Percentiles rank a stretch among this genome's conserved stretches.
Conservation (phyloP, 2,329 filamentous ascomycete genomes). For the Teratosphaeriaceae sp. region DNA sequence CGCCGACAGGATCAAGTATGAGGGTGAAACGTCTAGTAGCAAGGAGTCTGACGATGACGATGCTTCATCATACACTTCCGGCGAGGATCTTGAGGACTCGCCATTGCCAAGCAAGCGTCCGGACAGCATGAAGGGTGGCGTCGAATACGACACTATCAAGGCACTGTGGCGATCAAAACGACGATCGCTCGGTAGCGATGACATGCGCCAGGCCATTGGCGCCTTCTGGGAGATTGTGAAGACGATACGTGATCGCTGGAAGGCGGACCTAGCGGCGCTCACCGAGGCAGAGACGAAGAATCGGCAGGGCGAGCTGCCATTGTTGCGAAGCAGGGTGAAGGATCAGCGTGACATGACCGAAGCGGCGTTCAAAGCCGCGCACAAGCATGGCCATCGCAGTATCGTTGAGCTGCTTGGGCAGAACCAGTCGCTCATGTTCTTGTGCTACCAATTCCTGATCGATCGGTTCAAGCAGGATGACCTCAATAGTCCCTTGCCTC, state of each 20-base stretch:
- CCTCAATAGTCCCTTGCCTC: slow-evolving; percentile 35
- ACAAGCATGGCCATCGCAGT: slow-evolving; percentile 41
- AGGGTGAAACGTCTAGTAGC: slow-evolving; percentile 38
- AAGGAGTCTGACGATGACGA: slow-evolving; percentile 42
- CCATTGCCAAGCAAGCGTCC: slow-evolving; percentile 49
- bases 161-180: slow-evolving; percentile 55
- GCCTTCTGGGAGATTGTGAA: slow-evolving; percentile 55
- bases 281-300: slow-evolving; percentile 53
- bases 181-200: slow-evolving; percentile 42
- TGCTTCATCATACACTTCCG: slow-evolving; percentile 47
- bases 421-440: slow-evolving; percentile 35
- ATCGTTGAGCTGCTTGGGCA: slow-evolving; percentile 35
- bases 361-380: slow-evolving; percentile 39
- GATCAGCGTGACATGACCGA: slow-evolving; percentile 53
- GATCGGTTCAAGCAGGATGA: slow-evolving; percentile 42
- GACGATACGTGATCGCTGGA: slow-evolving; percentile 56
- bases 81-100: slow-evolving; percentile 47
- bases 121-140: slow-evolving; percentile 44
- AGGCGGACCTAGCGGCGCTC: slow-evolving; percentile 49
- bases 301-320: slow-evolving; percentile 45
- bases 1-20: slow-evolving; percentile 23
- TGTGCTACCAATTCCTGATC: slow-evolving; percentile 44
- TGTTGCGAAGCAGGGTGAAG: slow-evolving; percentile 51
- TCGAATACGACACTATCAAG: slow-evolving; percentile 54
- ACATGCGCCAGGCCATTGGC: slow-evolving; percentile 49